Evolutionary conservation across 225 moss, liverwort and hornwort genomes (phyloP), one percentile per base, ranked within the genome.

Genomic region (Straminergon stramineum): DNA sequence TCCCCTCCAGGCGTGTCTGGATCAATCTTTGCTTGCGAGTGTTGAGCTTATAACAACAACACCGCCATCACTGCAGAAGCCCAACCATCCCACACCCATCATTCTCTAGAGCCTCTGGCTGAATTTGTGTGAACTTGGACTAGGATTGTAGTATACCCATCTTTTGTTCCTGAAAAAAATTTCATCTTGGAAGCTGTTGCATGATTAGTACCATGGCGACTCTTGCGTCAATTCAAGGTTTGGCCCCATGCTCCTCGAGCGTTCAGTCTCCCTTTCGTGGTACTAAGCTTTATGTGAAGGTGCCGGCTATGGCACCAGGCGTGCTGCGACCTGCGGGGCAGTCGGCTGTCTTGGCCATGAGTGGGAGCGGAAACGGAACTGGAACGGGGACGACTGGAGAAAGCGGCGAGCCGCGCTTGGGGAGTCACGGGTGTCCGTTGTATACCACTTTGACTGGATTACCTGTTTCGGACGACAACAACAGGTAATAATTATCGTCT

Each of bases 391-490:
- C 63, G 41, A 89, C 89, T 81, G 84, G 85, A 43, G 76, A 80
- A n/a, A 84, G 88, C 14, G 85, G 84, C 77, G 88, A 93, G 93
- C 93, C 93, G 28, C 93, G 96, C 43, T 88, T 96, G 85, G 97
- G 97, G 37, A 94, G 76, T 55, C 82, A 83, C 53, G 97, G 97
- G 74, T 92, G 94, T 83, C 95, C 97, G 6, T 71, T 97, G 89
- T 96, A 94, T 41, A 97, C 97, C n/a, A 95, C 95, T 83, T 85
- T 96, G 71, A 91, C 60, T 34, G 97, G 97, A 23, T 15, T 89
- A 14, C 88, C 97, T 11, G 89, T 97, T 57, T 58, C 89, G 53
- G 97, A 97, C 85, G 97, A 97, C 83, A 96, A 97, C 87, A 96
- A 97, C 93, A 97, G 97, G 97, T 87, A 52, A 41, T 10, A n/a